Evolutionary conservation across 192 early-diverging fungal genomes (phyloP).

Genomic region (Fimicolochytrium jonesii): DNA sequence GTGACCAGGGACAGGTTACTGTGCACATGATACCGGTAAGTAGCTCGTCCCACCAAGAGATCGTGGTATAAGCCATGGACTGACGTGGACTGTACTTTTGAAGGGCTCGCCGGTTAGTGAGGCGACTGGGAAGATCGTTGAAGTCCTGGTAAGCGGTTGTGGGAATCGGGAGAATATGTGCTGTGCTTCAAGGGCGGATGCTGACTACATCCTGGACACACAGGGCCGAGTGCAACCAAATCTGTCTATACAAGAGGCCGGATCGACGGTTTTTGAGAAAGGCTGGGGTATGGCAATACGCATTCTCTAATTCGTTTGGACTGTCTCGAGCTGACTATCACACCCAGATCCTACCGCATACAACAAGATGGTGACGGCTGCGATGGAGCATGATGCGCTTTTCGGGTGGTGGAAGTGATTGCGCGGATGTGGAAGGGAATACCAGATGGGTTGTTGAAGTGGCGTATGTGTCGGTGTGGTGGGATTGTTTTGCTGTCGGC

Average conservation of each 20-base stretch:
- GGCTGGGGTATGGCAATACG: conserved; percentile 7
- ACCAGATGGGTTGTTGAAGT: no score
- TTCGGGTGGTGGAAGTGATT: conserved; percentile 11
- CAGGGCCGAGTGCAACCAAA: conserved; percentile 6
- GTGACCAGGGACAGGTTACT: conserved; percentile 12
- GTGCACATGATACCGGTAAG: conserved; percentile 1
- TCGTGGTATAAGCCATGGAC: no score
- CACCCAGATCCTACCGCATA: conserved; percentile 10
- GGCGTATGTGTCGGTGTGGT: no score
- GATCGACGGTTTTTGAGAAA: not conserved
- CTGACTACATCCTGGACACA: not conserved
- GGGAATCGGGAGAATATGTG: no score
- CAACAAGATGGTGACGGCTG: conserved; percentile 11
- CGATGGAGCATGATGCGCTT: conserved; percentile 5
- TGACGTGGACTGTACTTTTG: no score
- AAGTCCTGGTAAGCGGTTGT: conserved; percentile 9
- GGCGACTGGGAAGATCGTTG: not conserved
- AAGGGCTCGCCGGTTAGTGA: not conserved
- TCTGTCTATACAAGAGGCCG: not conserved
- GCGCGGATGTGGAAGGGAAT: not conserved
- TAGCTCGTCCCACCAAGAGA: not conserved
- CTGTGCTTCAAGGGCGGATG: no score
- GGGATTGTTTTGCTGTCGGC: no score
- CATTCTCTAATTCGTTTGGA: no score
- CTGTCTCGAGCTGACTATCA: not conserved